Evolutionary conservation across 495 filamentous ascomycete genomes (phyloP).

Genomic region (Hypoxylon intermedium): DNA sequence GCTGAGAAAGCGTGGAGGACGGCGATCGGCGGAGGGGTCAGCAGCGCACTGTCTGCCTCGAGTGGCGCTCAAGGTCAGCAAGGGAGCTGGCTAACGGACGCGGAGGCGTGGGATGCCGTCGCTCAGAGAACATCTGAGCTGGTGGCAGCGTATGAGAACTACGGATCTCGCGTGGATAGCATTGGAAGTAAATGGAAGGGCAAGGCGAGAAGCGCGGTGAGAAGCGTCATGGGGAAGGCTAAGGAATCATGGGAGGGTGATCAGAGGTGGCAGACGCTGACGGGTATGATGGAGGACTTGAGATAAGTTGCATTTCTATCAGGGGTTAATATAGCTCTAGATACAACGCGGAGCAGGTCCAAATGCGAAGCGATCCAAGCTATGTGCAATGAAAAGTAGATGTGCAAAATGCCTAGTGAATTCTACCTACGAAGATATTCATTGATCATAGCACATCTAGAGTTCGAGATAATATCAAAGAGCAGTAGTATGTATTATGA

Average conservation of each 20-base stretch:
- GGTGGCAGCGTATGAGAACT: constrained; percentile 70
- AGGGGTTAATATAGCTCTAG: no score
- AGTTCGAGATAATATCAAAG: no score
- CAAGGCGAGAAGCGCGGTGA: constrained; percentile 82
- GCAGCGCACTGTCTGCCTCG: constrained; percentile 26
- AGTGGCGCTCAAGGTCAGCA: constrained; percentile 32
- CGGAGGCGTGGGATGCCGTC: constrained; percentile 63
- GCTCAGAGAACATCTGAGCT: constrained; percentile 70
- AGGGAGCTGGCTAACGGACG: constrained; percentile 53
- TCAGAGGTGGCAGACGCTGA: constrained; percentile 70
- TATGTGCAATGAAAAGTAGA: no score
- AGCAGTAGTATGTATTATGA: constrained; percentile 2
- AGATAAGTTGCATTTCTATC: constrained; percentile 41
- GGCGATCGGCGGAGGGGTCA: constrained; percentile 54
- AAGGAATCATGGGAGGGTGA: constrained; percentile 84
- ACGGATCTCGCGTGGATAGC: constrained; percentile 58
- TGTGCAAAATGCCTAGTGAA: no score
- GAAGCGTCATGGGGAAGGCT: constrained; percentile 80
- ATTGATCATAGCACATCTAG: no score
- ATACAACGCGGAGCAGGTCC: no score
- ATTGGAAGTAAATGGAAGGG: constrained; percentile 77
- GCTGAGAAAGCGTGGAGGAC: constrained; percentile 91
- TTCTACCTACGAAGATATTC: no score
- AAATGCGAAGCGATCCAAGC: no score
- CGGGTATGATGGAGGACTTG: constrained; percentile 66